Evolutionary conservation across 2,329 filamentous ascomycete genomes (phyloP).

Genomic region (Arthrobotrys megalospora): DNA sequence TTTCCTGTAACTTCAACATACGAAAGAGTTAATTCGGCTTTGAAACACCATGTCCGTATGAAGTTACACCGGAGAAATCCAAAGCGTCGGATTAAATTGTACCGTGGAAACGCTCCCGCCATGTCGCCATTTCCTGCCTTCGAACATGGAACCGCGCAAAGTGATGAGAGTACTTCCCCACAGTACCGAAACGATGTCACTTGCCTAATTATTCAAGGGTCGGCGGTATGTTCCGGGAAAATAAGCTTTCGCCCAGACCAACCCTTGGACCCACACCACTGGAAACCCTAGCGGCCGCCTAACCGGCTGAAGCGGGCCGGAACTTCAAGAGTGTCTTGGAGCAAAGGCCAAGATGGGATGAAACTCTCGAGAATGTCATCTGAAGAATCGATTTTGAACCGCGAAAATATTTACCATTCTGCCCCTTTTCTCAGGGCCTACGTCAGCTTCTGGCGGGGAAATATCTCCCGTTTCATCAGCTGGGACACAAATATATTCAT

Average conservation of each 20-base stretch:
- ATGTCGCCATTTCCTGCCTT: constrained; percentile 13
- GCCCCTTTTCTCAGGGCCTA: not conserved
- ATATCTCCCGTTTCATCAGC: constrained; percentile 6
- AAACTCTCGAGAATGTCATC: constrained; percentile 6
- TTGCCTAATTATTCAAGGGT: constrained; percentile 14
- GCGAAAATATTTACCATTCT: not conserved
- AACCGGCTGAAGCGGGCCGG: constrained; percentile 35
- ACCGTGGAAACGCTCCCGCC: constrained; percentile 22
- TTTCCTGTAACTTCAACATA: not conserved
- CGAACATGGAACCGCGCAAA: not conserved
- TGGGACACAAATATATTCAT: no score
- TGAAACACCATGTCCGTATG: not conserved
- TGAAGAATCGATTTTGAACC: not conserved
- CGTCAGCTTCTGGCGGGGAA: constrained; percentile 8
- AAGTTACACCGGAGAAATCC: constrained; percentile 30
- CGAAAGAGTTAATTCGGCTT: not conserved
- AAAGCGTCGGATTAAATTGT: constrained; percentile 33
- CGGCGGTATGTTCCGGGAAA: constrained; percentile 5
- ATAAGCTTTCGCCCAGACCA: constrained; percentile 37
- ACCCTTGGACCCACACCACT: constrained; percentile 14
- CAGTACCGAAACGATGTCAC: constrained; percentile 1
- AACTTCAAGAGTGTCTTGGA: not conserved
- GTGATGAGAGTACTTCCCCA: not conserved
- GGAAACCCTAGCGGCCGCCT: constrained; percentile 25
- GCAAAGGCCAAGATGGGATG: constrained; percentile 9